Base-by-base conservation (phyloP, 495 filamentous ascomycete species). In the Margaritispora aquatica region DNA sequence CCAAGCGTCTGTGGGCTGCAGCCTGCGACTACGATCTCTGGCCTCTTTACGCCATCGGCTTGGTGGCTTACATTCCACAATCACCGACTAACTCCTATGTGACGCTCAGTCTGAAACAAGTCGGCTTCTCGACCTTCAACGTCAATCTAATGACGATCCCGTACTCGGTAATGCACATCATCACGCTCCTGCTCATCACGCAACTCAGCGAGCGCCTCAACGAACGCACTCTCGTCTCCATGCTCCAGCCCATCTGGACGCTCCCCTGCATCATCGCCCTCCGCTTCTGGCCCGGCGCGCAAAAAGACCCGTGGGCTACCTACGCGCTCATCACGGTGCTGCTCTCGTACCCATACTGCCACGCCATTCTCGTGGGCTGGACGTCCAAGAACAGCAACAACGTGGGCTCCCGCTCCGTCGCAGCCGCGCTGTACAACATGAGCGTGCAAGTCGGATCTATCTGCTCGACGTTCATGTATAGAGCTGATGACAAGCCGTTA, bases 71-170 rank as follows among this genome's bases (percentile, higher is more conserved):
- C 55, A 84, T 87, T 23, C 84, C 85, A 0, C 70, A 72, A 20
- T 70, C 71, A 0, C 79, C 84, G 0, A 72, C 76, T 1, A 74
- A 68, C 2, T 19, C 21, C 27, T 52, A 72, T 68, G 38, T 10
- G 38, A 87, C 84, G 0, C 69, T 89, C 1, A 77, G 78, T 10
- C 71, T 89, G 2, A 75, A 77, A 54, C 67, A 70, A 1, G 68
- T 88, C 9, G 84, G 84, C 0, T 90, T 89, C 69, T 72, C 75
- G 50, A 86, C 84, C 5, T 87, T 90, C 63, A 67, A 84, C 26
- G 82, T 83, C 7, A 90, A 89, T 62, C 69, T 92, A 10, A 72
- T 91, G 27, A 83, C 83, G 15, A 87, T 90, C 29, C 87, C 86
- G 0, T 74, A 77, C 9, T 82, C 80, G 51, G 63, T 73, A 23